A percentile compares a stretch with the other conserved stretches of the same genome.
Evolutionary conservation across 179 eudicot species (phyloP).

Genomic region (Sideroxylon spinosum): DNA sequence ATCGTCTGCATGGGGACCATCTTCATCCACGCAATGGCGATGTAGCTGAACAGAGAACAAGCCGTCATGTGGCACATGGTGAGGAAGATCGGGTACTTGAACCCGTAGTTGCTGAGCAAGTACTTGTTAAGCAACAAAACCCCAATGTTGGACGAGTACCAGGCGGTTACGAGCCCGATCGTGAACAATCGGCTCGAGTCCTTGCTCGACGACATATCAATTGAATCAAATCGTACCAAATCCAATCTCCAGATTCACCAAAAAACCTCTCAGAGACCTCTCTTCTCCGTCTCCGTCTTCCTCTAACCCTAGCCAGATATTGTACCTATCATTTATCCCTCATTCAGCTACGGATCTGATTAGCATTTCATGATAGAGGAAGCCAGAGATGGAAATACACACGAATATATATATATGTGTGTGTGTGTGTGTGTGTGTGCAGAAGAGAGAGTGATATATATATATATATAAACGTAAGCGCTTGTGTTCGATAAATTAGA

Average conservation of each 20-base stretch:
- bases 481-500: too few relatives aligned
- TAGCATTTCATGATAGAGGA: too few relatives aligned
- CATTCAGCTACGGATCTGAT: too few relatives aligned
- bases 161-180: constrained; percentile 49
- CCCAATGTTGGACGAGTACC: constrained; percentile 79
- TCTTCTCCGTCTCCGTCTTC: too few relatives aligned
- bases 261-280: not conserved
- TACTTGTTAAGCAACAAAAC: constrained; percentile 71
- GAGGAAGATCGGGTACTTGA: constrained; percentile 71
- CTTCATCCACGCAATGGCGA: constrained; percentile 75
- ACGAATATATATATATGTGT: too few relatives aligned
- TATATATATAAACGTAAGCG: too few relatives aligned
- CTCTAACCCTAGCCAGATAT: too few relatives aligned
- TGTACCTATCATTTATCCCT: too few relatives aligned
- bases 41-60: constrained; percentile 68
- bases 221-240: not conserved
- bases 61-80: constrained; percentile 88
- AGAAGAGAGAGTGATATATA: too few relatives aligned
- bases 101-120: constrained; percentile 64
- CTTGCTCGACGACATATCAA: constrained; percentile 26
- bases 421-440: too few relatives aligned
- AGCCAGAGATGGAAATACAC: too few relatives aligned
- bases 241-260: not conserved
- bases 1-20: constrained; percentile 75
- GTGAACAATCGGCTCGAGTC: constrained; percentile 42